phyloP scores from a whole-genome alignment of 345 rosid genomes.

The Pugionium dolabratum region DNA sequence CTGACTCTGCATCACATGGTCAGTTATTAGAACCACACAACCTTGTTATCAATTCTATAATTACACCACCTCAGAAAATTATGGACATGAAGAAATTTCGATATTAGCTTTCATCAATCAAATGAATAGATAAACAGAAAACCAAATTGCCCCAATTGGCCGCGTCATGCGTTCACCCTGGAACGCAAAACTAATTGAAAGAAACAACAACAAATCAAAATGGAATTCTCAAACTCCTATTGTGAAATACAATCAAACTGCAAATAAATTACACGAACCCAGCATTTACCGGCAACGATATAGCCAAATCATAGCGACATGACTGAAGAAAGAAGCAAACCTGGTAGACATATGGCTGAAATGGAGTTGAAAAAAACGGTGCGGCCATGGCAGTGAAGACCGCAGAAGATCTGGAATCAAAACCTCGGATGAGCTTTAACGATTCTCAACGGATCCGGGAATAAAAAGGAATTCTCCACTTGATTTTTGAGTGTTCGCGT shows the following conservation, averaged over 20 bases:
- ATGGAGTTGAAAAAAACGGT: conserved; percentile 93
- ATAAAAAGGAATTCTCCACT: background rate
- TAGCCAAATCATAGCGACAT: background rate
- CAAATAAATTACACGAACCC: background rate
- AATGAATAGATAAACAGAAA: conserved; percentile 1
- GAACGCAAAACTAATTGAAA: background rate
- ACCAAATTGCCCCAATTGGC: background rate
- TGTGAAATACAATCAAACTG: background rate
- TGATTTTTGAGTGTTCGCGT: background rate
- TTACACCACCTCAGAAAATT: conserved; percentile 11
- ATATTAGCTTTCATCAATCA: conserved; percentile 5
- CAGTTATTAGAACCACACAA: conserved; percentile 14
- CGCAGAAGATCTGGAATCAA: conserved; percentile 19
- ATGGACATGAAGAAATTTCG: background rate
- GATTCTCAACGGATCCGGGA: conserved; percentile 23
- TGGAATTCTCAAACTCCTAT: conserved; percentile 7
- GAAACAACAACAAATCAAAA: conserved; percentile 1
- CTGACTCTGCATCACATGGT: conserved; percentile 62
- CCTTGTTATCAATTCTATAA: background rate
- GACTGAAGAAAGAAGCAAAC: conserved; percentile 38
- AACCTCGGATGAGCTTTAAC: background rate
- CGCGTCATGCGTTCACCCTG: background rate
- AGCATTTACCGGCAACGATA: background rate
- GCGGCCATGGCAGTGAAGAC: conserved; percentile 69
- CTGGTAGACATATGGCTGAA: conserved; percentile 98